Evolutionary conservation across 2,329 filamentous ascomycete species (phyloP), one percentile per base, ranked within the genome.

Genomic region (Pseudopithomyces chartarum): DNA sequence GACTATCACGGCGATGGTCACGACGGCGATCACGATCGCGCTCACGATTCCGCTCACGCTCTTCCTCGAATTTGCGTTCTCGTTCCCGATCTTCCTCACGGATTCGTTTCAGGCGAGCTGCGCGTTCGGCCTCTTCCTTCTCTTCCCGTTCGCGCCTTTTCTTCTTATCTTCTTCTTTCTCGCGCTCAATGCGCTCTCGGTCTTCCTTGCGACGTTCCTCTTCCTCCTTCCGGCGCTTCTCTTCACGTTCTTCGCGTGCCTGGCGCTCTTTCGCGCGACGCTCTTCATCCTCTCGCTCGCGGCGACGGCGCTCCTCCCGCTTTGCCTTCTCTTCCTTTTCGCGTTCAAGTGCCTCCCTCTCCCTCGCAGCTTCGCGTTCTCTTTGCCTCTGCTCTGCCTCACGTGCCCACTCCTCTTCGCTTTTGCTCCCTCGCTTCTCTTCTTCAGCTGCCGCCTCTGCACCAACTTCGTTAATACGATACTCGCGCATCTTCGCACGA

Each of bases 391-490:
- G 80, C 10, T 85, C 82, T 1, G 87, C 88, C 57, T 91, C 89
- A 45, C 82, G 82, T 1, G 85, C 87, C 72, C 92, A 94, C 47
- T 89, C 87, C 54, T 88, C 85, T 63, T 94, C 90, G 1, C 87
- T 90, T 73, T 90, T 92, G 46, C 84, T 80, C 17, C 90, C 90
- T 52, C 84, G 85, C 10, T 78, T 62, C 40, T 85, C 79, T 71
- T 94, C 90, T 19, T 85, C 84, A 26, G 82, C 82, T 2, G 90
- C 90, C 2, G 82, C 85, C 54, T 90, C 88, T 40, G 85, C 82
- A 23, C 90, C 90, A 59, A 93, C 84, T 56, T 92, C 89, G 13
- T 81, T 81, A 17, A 82, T 80, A 22, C 90, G 83, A 48, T 90
- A 83, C 61, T 88, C 85, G 58, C 90, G 86, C 68, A 94, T 86